Percentiles rank a stretch among this genome's conserved stretches.
Conservation (phyloP, 2,329 filamentous ascomycete species). For the Phaeosphaeria sp. region DNA sequence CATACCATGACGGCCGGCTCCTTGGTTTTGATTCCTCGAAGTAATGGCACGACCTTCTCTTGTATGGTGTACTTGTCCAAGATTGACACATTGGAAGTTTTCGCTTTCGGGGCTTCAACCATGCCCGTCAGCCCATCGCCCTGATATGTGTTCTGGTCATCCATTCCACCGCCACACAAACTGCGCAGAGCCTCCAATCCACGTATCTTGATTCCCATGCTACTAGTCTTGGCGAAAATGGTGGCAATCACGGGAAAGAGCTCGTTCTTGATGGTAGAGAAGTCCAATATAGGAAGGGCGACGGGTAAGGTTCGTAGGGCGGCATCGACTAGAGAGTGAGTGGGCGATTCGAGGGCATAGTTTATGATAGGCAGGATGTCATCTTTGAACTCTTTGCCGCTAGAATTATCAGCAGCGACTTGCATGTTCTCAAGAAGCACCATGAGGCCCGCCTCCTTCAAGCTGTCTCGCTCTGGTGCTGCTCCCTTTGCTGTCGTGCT, state of each 20-base stretch:
- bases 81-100: constrained; percentile 73
- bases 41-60: constrained; percentile 90
- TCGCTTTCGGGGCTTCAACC: constrained; percentile 60
- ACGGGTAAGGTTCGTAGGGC: constrained; percentile 78
- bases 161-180: constrained; percentile 76
- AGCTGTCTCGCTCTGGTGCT: constrained; percentile 75
- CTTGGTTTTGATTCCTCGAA: constrained; percentile 95
- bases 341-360: constrained; percentile 84
- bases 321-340: constrained; percentile 86
- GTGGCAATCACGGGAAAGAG: constrained; percentile 89
- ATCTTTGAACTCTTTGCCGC: constrained; percentile 93
- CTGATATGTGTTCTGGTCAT: constrained; percentile 39
- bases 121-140: constrained; percentile 81
- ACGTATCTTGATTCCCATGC: constrained; percentile 91
- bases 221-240: constrained; percentile 92
- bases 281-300: constrained; percentile 89
- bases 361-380: constrained; percentile 88
- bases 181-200: constrained; percentile 89
- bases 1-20: constrained; percentile 89
- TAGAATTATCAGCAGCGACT: constrained; percentile 78
- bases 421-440: constrained; percentile 85
- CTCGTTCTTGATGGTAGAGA: constrained; percentile 95
- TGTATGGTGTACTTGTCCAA: constrained; percentile 98
- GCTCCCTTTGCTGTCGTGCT: constrained; percentile 52
- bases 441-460: constrained; percentile 89